Conservation (phyloP, 352 stramenopile genomes). For the Pythium scleroteichum region DNA sequence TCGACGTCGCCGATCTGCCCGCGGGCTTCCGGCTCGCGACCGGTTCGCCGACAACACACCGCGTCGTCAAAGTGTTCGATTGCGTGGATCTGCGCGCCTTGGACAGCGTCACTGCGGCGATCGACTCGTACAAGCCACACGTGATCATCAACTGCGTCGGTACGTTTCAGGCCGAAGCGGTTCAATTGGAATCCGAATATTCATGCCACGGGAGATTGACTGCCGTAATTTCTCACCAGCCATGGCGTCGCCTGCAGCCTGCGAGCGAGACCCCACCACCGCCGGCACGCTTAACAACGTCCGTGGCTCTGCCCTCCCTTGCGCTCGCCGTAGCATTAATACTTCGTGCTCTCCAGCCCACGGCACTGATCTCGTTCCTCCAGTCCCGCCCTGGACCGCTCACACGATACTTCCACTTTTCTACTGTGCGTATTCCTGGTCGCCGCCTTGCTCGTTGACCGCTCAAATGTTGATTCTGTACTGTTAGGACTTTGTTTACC, state of each 20-base stretch:
- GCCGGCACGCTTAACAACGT: conserved; percentile 54
- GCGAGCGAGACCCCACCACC: conserved; percentile 44
- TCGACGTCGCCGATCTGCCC: conserved; percentile 25
- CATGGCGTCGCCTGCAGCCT: conserved; percentile 56
- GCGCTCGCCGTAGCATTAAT: too few species aligned
- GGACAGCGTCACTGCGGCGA: conserved; percentile 31
- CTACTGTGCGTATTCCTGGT: conserved; percentile 42
- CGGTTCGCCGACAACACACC: background rate
- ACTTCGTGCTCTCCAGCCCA: conserved; percentile 35
- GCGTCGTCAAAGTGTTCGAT: conserved; percentile 43
- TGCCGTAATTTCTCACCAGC: conserved; percentile 26
- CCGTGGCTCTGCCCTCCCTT: background rate
- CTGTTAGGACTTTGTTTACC: conserved; percentile 64
- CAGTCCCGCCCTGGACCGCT: conserved; percentile 21
- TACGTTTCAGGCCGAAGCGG: conserved; percentile 19
- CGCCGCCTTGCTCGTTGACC: background rate
- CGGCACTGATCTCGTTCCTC: conserved; percentile 36
- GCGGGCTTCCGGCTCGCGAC: conserved; percentile 28
- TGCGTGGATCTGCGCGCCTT: conserved; percentile 40
- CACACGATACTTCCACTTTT: conserved; percentile 61
- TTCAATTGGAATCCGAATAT: too few species aligned
- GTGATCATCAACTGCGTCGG: conserved; percentile 63
- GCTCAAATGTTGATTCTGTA: background rate
- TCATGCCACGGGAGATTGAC: too few species aligned
- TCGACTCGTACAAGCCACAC: conserved; percentile 40